These are phyloP conservation scores for Phalaenopsis equestris DNA, from an alignment of 106 monocot species.

Conservation along the genomic window DNA sequence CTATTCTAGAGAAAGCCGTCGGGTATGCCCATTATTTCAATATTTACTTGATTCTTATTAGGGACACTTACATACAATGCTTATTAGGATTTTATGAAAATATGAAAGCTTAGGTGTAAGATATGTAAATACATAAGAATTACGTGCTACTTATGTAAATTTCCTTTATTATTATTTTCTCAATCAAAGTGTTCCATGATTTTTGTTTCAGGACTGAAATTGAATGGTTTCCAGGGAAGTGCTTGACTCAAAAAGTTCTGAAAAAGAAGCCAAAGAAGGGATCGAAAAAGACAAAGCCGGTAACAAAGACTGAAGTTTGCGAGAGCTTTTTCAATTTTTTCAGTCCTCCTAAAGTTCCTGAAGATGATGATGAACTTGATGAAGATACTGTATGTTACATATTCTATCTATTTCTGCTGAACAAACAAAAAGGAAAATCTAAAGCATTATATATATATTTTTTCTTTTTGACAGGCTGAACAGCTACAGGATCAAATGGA, in stretches of 20 bases:
- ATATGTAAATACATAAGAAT: too few relatives aligned
- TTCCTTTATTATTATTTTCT: neutral
- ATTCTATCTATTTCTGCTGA: neutral
- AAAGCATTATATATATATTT: neutral
- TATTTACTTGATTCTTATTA: neutral
- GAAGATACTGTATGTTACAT: slow-evolving; percentile 36
- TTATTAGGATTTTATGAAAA: too few relatives aligned
- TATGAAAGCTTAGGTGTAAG: too few relatives aligned
- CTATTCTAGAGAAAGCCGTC: slow-evolving; percentile 62
- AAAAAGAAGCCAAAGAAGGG: slow-evolving; percentile 90
- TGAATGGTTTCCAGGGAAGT: slow-evolving; percentile 81
- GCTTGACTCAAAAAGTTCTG: slow-evolving; percentile 68
- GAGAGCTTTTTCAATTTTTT: slow-evolving; percentile 96
- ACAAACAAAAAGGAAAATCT: neutral
- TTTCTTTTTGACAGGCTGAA: slow-evolving; percentile 47
- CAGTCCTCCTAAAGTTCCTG: slow-evolving; percentile 75
- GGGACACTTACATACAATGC: too few relatives aligned
- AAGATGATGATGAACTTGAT: slow-evolving; percentile 70
- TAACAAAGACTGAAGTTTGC: slow-evolving; percentile 69
- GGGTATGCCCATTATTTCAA: slow-evolving; percentile 28
- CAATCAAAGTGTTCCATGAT: neutral
- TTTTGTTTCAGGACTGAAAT: slow-evolving; percentile 63
- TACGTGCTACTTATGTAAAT: too few relatives aligned
- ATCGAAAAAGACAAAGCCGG: slow-evolving; percentile 55
- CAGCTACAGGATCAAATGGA: slow-evolving; percentile 82